Conservation (phyloP, 2,329 filamentous ascomycete species). For the Fusarium euwallaceae region DNA sequence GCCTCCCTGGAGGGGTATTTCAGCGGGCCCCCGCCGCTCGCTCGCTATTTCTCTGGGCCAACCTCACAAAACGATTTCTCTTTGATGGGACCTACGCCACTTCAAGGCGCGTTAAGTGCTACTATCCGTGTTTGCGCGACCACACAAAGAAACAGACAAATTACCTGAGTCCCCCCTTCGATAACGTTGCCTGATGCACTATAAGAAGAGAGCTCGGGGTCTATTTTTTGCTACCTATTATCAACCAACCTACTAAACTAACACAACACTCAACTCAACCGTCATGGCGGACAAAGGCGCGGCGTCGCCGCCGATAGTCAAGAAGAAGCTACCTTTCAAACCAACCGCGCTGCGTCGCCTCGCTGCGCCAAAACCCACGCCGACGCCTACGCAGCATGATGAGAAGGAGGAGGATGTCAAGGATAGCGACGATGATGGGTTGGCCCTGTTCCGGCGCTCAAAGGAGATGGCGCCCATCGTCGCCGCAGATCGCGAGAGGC, state of each 20-base stretch:
- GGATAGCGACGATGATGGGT: conserved; percentile 50
- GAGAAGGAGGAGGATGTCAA: conserved; percentile 26
- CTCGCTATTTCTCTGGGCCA: conserved; percentile 12
- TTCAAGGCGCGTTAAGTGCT: conserved; percentile 38
- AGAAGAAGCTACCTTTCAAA: conserved; percentile 63
- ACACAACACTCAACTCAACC: conserved; percentile 8
- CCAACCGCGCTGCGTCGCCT: conserved; percentile 58
- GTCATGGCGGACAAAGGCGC: conserved; percentile 51
- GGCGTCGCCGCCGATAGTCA: conserved; percentile 48
- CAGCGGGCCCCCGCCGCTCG: conserved; percentile 16
- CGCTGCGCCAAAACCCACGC: conserved; percentile 43
- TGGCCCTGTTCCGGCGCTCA: conserved; percentile 65
- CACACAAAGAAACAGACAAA: neutral
- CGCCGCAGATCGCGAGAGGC: conserved; percentile 56
- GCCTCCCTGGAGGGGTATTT: conserved; percentile 34
- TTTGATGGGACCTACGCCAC: conserved; percentile 5
- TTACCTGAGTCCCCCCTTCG: neutral
- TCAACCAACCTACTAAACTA: conserved; percentile 14
- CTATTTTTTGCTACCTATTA: conserved; percentile 11
- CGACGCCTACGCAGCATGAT: conserved; percentile 21
- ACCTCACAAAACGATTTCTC: conserved; percentile 19
- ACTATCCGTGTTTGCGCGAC: conserved; percentile 7
- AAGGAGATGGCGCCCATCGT: conserved; percentile 63
- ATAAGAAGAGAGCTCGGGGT: neutral
- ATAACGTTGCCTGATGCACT: neutral